A percentile compares a stretch with the other conserved stretches of the same genome.
These are phyloP conservation scores for Gigaspora rosea DNA, from an alignment of 192 early-diverging fungal species.

Conservation along the genomic window DNA sequence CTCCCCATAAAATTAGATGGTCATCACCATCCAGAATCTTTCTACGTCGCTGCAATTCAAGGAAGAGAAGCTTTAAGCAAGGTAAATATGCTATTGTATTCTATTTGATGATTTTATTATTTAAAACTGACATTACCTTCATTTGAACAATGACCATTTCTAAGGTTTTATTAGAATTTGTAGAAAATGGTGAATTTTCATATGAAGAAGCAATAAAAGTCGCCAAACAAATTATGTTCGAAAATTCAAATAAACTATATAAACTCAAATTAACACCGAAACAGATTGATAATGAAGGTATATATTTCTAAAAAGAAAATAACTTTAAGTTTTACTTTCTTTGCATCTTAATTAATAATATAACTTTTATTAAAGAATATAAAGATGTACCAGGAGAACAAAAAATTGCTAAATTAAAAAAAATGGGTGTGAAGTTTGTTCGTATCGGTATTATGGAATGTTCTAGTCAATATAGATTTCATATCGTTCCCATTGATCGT, in stretches of 20 bases:
- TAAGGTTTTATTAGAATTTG: slow-evolving; percentile 5
- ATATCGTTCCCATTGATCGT: slow-evolving; percentile 21
- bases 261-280: slow-evolving; percentile 10
- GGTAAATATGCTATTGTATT: neutral
- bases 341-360: no score
- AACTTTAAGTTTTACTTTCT: neutral
- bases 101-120: neutral
- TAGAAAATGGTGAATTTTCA: slow-evolving; percentile 8
- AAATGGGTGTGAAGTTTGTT: slow-evolving; percentile 19
- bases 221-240: slow-evolving; percentile 23
- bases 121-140: neutral
- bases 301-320: neutral
- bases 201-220: slow-evolving; percentile 17
- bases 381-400: neutral
- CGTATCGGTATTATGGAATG: neutral
- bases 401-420: neutral
- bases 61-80: slow-evolving; percentile 18
- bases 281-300: neutral
- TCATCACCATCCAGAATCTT: slow-evolving; percentile 9
- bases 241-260: slow-evolving; percentile 19
- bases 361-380: neutral
- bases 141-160: no score
- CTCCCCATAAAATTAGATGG: slow-evolving; percentile 4
- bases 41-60: slow-evolving; percentile 20
- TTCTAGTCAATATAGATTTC: slow-evolving; percentile 1